These are phyloP conservation scores for Immersiporthe knoxdaviesiana DNA, from an alignment of 2,329 filamentous ascomycete genomes.

Conservation along the genomic window DNA sequence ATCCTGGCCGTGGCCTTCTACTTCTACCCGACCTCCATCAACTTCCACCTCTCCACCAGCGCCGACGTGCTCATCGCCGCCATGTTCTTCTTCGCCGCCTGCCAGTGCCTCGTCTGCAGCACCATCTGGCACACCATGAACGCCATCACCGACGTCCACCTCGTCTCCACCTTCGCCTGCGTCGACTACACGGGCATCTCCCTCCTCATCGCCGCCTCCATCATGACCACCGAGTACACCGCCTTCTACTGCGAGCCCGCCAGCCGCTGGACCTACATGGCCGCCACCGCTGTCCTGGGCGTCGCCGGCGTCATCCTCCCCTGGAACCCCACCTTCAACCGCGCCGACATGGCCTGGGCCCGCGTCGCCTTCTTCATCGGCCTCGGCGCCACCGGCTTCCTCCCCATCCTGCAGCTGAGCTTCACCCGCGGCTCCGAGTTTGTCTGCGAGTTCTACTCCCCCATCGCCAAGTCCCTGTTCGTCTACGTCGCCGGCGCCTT, in stretches of 20 bases:
- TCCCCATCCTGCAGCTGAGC: constrained; percentile 84
- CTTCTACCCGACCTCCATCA: constrained; percentile 87
- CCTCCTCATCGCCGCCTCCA: constrained; percentile 89
- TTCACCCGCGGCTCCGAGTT: constrained; percentile 76
- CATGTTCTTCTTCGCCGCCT: constrained; percentile 94
- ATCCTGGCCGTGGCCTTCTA: constrained; percentile 91
- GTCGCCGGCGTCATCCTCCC: constrained; percentile 87
- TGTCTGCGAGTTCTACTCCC: constrained; percentile 89
- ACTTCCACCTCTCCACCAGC: constrained; percentile 85
- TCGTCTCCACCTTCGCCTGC: constrained; percentile 94
- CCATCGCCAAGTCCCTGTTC: constrained; percentile 78
- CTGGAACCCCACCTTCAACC: constrained; percentile 96
- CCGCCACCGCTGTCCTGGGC: constrained; percentile 77
- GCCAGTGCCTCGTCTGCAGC: constrained; percentile 92
- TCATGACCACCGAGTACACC: constrained; percentile 98
- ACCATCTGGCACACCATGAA: constrained; percentile 99
- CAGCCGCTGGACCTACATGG: constrained; percentile 85
- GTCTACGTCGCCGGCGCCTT: constrained; percentile 86
- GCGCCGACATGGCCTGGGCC: constrained; percentile 87
- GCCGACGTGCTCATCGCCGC: constrained; percentile 89
- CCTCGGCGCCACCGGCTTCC: constrained; percentile 83
- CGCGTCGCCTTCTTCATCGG: constrained; percentile 91
- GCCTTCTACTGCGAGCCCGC: constrained; percentile 97
- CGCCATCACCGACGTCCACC: constrained; percentile 84
- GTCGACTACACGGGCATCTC: constrained; percentile 99